phyloP scores from a whole-genome alignment of 2,329 filamentous ascomycete species.

The Ophiocordyceps robertsii region DNA sequence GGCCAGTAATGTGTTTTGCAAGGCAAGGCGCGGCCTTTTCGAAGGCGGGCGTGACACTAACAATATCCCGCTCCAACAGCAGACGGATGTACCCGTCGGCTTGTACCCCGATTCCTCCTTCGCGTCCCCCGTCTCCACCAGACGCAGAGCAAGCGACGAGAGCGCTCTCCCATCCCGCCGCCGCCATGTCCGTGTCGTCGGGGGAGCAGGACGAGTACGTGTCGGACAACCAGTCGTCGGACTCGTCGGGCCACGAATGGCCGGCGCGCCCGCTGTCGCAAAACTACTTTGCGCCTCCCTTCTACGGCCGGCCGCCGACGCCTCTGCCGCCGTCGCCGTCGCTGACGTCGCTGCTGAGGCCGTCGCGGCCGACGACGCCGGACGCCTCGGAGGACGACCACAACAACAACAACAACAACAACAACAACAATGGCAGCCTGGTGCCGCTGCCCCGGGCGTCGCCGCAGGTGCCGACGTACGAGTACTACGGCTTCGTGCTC shows the following conservation, averaged over 20 bases:
- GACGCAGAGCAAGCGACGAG: no score
- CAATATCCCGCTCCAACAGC: no score
- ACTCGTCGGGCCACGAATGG: constrained; percentile 19
- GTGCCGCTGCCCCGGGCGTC: constrained; percentile 75
- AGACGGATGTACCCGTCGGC: neutral
- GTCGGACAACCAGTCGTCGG: constrained; percentile 18
- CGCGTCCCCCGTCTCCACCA: no score
- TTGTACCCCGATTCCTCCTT: neutral
- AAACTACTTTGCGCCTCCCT: constrained; percentile 62
- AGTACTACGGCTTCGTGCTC: constrained; percentile 97
- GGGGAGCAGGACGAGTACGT: constrained; percentile 22
- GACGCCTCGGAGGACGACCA: constrained; percentile 77
- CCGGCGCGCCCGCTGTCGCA: constrained; percentile 33
- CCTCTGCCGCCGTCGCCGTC: constrained; percentile 87
- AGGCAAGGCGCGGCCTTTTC: neutral
- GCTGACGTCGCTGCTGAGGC: constrained; percentile 78
- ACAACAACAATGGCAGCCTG: constrained; percentile 31
- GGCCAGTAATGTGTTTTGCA: no score
- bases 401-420: no score
- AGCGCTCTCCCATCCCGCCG: neutral
- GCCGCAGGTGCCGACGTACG: constrained; percentile 95
- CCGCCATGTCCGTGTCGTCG: constrained; percentile 19
- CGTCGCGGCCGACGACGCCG: constrained; percentile 84
- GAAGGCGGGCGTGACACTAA: no score
- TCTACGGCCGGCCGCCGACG: constrained; percentile 94